These are phyloP conservation scores for Vaccinium darrowii DNA, from an alignment of 148 eudicot genomes.

Conservation along the genomic window DNA sequence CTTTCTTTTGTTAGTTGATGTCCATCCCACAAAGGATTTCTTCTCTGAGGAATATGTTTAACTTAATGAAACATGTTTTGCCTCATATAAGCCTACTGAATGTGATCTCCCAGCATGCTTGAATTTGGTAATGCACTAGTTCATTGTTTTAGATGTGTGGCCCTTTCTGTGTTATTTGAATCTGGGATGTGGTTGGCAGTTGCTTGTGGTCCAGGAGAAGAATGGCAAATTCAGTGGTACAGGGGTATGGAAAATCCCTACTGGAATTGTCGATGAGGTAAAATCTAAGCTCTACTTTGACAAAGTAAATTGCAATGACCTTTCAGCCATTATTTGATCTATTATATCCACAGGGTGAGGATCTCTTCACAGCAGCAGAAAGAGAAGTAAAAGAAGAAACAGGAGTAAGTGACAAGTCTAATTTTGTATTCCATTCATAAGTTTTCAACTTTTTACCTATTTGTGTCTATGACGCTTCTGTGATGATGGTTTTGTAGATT, in stretches of 20 bases:
- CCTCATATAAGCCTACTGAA: not conserved
- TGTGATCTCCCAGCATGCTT: not conserved
- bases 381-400: constrained; percentile 98
- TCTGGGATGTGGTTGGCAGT: constrained; percentile 33
- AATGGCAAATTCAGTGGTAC: constrained; percentile 44
- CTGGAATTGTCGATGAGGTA: constrained; percentile 86
- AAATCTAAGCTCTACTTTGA: not conserved
- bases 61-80: constrained; percentile 8
- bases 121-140: not conserved
- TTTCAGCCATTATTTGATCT: constrained; percentile 10
- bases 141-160: constrained; percentile 6
- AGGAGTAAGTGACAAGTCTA: constrained; percentile 49
- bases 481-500: constrained; percentile 36
- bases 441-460: not conserved
- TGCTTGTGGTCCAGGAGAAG: constrained; percentile 51
- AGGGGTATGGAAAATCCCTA: constrained; percentile 88
- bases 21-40: not conserved
- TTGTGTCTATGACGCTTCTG: constrained; percentile 1
- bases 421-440: not conserved
- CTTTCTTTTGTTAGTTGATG: not conserved
- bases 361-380: constrained; percentile 54
- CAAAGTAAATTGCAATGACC: not conserved
- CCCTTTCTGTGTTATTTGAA: constrained; percentile 6
- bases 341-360: constrained; percentile 69
- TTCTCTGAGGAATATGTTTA: not conserved